A percentile compares a stretch with the other conserved stretches of the same genome.
These are phyloP conservation scores for Hypoxylon fuscum DNA, from an alignment of 495 filamentous ascomycete genomes.

Conservation along the genomic window DNA sequence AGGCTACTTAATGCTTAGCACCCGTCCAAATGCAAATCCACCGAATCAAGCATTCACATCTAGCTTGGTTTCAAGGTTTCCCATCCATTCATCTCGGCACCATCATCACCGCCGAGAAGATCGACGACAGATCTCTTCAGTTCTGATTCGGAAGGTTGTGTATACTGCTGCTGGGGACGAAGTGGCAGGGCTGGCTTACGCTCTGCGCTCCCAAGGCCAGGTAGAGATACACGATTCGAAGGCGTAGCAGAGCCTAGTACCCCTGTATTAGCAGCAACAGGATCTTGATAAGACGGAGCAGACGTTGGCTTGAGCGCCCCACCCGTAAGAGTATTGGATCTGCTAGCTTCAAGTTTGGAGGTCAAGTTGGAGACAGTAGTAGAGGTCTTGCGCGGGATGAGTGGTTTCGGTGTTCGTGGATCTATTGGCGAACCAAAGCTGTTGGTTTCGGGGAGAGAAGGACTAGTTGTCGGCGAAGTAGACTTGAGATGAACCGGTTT, in stretches of 20 bases:
- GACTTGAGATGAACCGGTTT: conserved; percentile 62
- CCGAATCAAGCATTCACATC: background rate
- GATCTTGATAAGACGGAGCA: conserved; percentile 6
- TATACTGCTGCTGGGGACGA: conserved; percentile 35
- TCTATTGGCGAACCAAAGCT: conserved; percentile 16
- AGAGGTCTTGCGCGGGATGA: conserved; percentile 35
- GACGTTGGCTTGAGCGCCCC: conserved; percentile 34
- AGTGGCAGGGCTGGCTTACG: conserved; percentile 37
- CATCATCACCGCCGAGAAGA: conserved; percentile 50
- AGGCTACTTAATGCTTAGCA: conserved; percentile 15
- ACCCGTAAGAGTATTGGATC: conserved; percentile 30
- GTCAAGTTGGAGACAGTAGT: conserved; percentile 41
- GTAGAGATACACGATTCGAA: conserved; percentile 27
- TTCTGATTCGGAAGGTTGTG: conserved; percentile 39
- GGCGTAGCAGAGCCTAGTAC: conserved; percentile 1
- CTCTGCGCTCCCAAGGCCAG: conserved; percentile 33
- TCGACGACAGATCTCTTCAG: conserved; percentile 43
- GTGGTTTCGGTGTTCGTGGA: conserved; percentile 31
- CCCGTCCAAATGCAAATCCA: conserved; percentile 14
- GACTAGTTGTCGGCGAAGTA: conserved; percentile 47
- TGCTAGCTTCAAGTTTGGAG: conserved; percentile 39
- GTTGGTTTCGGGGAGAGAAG: conserved; percentile 24
- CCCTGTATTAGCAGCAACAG: conserved; percentile 4
- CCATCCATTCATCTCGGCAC: conserved; percentile 55
- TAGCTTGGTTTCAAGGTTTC: conserved; percentile 56